Evolutionary conservation across 2,329 filamentous ascomycete genomes (phyloP), one percentile per base, ranked within the genome.

Genomic region (Fulvia fulva): DNA sequence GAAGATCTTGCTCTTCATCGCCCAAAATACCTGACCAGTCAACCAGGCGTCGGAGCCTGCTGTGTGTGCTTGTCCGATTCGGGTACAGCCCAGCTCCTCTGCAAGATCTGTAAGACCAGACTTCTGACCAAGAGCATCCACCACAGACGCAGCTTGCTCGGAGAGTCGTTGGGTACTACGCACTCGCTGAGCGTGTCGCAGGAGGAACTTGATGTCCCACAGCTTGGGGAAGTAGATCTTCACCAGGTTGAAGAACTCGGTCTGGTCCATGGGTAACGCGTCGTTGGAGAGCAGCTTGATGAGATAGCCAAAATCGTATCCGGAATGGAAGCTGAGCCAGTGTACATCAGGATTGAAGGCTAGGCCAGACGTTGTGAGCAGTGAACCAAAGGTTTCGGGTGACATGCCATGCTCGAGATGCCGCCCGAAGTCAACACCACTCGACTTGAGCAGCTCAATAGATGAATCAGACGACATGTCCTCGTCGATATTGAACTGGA

Each of bases 401-500:
- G 96, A 90, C 69, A 99, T 97, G 41, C 94, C 94, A 65, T 94
- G 89, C 59, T 88, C 87, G 56, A 93, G 88, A 63, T 96, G 87
- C 60, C 87, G 83, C 55, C 84, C 81, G 65, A 99, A 97, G 73
- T 97, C 91, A 61, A 97, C 92, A n/a, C 94, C 94, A 1, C 91
- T 90, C 68, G 90, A 88, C 67, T 91, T 87, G 21, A 97, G 83
- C 67, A 96, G 91, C 64, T 94, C 89, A 65, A 97, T 97, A 16
- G 91, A 97, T 58, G 91, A 89, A 72, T 96, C 89, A 63, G 95
- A 94, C 77, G 95, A 97, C 94, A 99, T 99, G 76, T 99, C 94
- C 41, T 93, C 86, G 65, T 94, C 89, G 9, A 97, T 81, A 1
- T 91, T 94, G 75, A 97, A 99, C 68, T 92, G 88, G 77, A 99